phyloP scores from a whole-genome alignment of 2,329 filamentous ascomycete species.

The Fusarium mundagurra region DNA sequence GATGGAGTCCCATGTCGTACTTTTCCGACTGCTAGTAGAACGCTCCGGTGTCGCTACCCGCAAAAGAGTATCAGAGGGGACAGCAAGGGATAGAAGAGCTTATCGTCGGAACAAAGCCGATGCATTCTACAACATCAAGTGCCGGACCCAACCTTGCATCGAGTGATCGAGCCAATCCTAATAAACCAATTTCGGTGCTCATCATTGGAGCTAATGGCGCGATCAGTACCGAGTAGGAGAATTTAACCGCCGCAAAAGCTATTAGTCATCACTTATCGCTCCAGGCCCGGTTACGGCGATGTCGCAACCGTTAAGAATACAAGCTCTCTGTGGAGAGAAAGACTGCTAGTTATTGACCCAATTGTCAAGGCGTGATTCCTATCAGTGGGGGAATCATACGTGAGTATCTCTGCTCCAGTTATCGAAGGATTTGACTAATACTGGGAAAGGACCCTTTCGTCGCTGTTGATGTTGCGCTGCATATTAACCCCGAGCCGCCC shows the following conservation, averaged over 20 bases:
- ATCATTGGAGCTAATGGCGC: conserved; percentile 42
- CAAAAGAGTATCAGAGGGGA: background rate
- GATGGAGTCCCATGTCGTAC: background rate
- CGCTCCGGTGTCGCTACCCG: conserved; percentile 8
- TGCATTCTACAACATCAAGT: background rate
- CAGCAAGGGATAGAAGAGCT: background rate
- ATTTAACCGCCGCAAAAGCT: conserved; percentile 1
- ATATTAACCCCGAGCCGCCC: conserved; percentile 39
- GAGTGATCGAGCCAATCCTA: conserved; percentile 35
- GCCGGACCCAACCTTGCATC: background rate
- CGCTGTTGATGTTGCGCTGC: conserved; percentile 41
- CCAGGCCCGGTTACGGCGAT: conserved; percentile 40
- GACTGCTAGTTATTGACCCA: background rate
- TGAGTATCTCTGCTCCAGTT: background rate
- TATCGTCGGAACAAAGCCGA: conserved; percentile 16
- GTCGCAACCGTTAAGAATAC: conserved; percentile 29
- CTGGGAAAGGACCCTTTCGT: background rate
- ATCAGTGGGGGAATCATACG: background rate
- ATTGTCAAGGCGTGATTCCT: conserved; percentile 6
- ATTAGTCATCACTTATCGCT: conserved; percentile 38
- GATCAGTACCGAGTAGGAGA: conserved; percentile 5
- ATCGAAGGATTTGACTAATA: conserved; percentile 16
- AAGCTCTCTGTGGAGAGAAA: background rate
- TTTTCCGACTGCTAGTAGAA: background rate
- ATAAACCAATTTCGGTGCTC: conserved; percentile 25